Percentiles rank a stretch among this genome's conserved stretches.
These are phyloP conservation scores for Zygosaccharomyces sapae DNA, from an alignment of 1,139 yeast species.

Conservation along the genomic window DNA sequence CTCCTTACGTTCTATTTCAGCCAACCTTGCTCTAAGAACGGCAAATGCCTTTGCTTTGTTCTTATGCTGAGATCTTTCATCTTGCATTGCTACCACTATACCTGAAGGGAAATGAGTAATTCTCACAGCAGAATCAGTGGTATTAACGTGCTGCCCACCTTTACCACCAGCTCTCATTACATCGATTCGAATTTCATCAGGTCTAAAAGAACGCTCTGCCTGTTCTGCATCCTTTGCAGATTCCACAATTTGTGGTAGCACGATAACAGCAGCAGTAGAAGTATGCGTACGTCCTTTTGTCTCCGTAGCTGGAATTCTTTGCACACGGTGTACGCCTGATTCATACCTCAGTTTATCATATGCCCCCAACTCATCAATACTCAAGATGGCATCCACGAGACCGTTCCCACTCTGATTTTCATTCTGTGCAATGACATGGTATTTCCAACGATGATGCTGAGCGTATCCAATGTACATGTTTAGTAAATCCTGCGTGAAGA, in stretches of 20 bases:
- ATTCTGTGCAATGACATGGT: conserved; percentile 55
- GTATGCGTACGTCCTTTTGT: conserved; percentile 93
- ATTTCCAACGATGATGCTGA: conserved; percentile 61
- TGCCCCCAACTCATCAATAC: conserved; percentile 72
- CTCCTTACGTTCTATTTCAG: conserved; percentile 69
- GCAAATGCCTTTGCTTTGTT: conserved; percentile 94
- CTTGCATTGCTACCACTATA: conserved; percentile 83
- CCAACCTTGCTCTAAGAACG: conserved; percentile 74
- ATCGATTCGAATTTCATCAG: conserved; percentile 87
- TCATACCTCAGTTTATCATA: conserved; percentile 73
- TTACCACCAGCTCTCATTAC: conserved; percentile 97
- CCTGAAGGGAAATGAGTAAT: conserved; percentile 92
- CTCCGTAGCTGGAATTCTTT: conserved; percentile 89
- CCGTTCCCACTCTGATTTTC: conserved; percentile 56
- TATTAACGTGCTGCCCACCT: conserved; percentile 98
- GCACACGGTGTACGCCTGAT: conserved; percentile 96
- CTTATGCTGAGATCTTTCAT: conserved; percentile 90
- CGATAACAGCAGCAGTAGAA: conserved; percentile 92
- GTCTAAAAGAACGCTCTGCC: conserved; percentile 71
- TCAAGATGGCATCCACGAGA: conserved; percentile 70
- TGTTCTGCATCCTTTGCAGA: conserved; percentile 46
- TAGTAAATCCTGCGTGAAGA: conserved; percentile 75
- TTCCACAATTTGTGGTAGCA: conserved; percentile 73
- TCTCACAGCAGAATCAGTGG: conserved; percentile 95
- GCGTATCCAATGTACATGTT: conserved; percentile 80